Evolutionary conservation across 257 asterid genomes (phyloP).

Genomic region (Thymus mandschuricus): DNA sequence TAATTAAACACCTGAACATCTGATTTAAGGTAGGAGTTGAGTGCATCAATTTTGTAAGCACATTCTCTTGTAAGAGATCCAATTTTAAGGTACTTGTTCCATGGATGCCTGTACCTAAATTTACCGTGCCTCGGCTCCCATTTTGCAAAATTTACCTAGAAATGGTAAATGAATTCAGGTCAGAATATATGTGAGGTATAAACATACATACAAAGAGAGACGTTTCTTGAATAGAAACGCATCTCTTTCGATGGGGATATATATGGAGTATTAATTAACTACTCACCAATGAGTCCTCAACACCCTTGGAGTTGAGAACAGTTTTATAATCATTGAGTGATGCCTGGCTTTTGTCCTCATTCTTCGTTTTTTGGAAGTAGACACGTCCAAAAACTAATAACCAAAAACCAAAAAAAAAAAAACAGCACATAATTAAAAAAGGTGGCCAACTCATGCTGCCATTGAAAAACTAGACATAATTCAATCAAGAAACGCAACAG

Average conservation of each 20-base stretch:
- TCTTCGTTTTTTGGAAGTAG: slow-evolving; percentile 38
- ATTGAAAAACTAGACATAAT: no score
- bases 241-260: neutral
- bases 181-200: neutral
- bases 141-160: slow-evolving; percentile 63
- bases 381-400: slow-evolving; percentile 57
- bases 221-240: neutral
- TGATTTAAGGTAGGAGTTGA: slow-evolving; percentile 47
- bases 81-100: slow-evolving; percentile 62
- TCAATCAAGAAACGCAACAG: neutral
- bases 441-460: no score
- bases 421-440: no score
- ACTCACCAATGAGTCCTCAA: slow-evolving; percentile 59
- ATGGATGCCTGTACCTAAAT: slow-evolving; percentile 66
- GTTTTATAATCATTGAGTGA: slow-evolving; percentile 37
- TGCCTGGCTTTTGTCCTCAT: slow-evolving; percentile 27
- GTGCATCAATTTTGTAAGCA: slow-evolving; percentile 58
- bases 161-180: no score
- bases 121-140: slow-evolving; percentile 81
- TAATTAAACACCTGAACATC: slow-evolving; percentile 28
- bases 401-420: neutral
- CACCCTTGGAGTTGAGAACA: slow-evolving; percentile 56
- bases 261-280: neutral
- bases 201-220: neutral
- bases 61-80: slow-evolving; percentile 60